Base-by-base conservation (phyloP, 208 protist species). In the Borovskyia barvae region DNA sequence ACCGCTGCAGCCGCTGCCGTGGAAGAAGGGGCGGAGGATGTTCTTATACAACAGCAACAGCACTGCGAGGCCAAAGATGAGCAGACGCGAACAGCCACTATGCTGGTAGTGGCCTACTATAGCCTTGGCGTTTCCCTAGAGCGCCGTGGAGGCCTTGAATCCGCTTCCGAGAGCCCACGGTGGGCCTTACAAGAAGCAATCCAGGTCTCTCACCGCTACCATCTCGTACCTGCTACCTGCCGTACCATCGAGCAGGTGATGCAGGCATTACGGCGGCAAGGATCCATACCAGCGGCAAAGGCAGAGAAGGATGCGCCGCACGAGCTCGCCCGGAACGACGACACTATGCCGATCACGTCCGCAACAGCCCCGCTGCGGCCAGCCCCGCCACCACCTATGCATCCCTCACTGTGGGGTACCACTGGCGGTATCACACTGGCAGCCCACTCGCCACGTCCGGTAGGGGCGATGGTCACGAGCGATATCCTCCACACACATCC, bases 81-180 rank as follows among this genome's bases (percentile, higher is more conserved):
- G 7, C 51, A 66, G 40, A 35, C 32, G 0, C 64, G 70, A 26
- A 48, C 62, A 9, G 82, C 82, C 25, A 85, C 79, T 61, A 90
- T 96, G 81, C 72, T 96, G 36, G 82, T 75, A 6, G 81, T 96
- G 5, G 87, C 75, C 3, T 62, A 83, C 42, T 92, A 96, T 69
- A 96, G 92, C 69, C 64, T 96, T 19, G 90, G 85, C 3, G 87
- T 91, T 15, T 90, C 90, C 4, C 75, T 90, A 15, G 85, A 93
- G 70, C 74, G 72, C 5, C 71, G 80, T 19, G 77, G 60, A 29
- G 48, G 68, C 19, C 26, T 28, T 11, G 37, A 49, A 2, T 56
- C 61, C 22, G 75, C 84, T 69, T 42, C 9, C 1, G 66, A 56
- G 2, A 77, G 66, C 14, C 80, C 85, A 7, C 62, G 75, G 56